These are phyloP conservation scores for Fusarium anguioides DNA, from an alignment of 2,329 filamentous ascomycete species.

Conservation along the genomic window DNA sequence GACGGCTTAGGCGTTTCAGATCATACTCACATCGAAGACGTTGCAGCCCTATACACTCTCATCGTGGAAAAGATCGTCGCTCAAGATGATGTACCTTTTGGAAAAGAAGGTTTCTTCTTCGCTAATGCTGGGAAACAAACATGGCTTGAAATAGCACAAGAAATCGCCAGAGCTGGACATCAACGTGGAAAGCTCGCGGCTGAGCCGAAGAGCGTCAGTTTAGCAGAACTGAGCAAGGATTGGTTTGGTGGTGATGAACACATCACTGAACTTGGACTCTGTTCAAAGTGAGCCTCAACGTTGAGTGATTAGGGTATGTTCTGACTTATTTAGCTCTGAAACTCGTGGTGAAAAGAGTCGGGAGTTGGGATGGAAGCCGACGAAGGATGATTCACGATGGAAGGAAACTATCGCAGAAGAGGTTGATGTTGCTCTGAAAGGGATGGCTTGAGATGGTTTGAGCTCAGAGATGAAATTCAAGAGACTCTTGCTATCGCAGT, in stretches of 20 bases:
- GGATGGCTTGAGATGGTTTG: background rate
- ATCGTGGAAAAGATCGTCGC: background rate
- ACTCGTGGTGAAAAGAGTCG: constrained; percentile 1
- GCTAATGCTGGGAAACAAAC: background rate
- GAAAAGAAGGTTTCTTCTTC: constrained; percentile 4
- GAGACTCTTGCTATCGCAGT: too few relatives aligned
- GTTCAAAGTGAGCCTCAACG: background rate
- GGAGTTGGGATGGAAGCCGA: background rate
- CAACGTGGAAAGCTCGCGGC: background rate
- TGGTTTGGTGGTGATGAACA: constrained; percentile 6
- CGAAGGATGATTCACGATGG: constrained; percentile 2
- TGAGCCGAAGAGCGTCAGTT: background rate
- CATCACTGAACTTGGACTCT: constrained; percentile 5
- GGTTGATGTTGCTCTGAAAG: background rate
- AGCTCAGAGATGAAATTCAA: too few relatives aligned
- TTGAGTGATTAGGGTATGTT: fast-evolving
- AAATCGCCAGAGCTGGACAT: constrained; percentile 3
- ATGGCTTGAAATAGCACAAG: background rate
- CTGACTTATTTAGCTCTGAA: background rate
- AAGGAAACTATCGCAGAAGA: constrained; percentile 3
- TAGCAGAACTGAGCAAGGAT: background rate
- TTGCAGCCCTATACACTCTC: background rate
- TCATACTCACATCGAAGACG: constrained; percentile 8
- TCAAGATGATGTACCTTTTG: background rate
- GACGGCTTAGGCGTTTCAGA: background rate